These are phyloP conservation scores for Plasmopara viticola DNA, from an alignment of 352 stramenopile genomes.

Conservation along the genomic window DNA sequence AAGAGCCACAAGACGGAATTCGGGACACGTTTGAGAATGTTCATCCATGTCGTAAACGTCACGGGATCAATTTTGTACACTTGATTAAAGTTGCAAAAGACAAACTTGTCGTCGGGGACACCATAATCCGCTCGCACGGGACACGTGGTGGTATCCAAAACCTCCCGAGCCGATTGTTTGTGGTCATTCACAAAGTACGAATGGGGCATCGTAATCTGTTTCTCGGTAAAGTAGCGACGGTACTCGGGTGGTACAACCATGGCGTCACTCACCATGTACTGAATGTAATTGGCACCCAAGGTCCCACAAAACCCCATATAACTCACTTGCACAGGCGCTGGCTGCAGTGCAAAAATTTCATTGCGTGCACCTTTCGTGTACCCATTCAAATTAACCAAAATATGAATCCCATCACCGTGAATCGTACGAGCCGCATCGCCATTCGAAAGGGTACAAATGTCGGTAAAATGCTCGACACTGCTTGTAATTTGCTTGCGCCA, in stretches of 20 bases:
- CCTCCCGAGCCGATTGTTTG: constrained; percentile 75
- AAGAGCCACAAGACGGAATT: constrained; percentile 90
- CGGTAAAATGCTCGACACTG: constrained; percentile 86
- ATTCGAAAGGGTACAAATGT: constrained; percentile 63
- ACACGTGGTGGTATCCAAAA: constrained; percentile 72
- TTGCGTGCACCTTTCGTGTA: constrained; percentile 90
- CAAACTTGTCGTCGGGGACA: constrained; percentile 88
- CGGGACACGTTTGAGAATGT: constrained; percentile 89
- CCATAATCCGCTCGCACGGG: constrained; percentile 82
- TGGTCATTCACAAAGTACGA: constrained; percentile 93
- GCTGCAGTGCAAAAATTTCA: constrained; percentile 90
- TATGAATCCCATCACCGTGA: constrained; percentile 78
- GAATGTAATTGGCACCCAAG: constrained; percentile 87
- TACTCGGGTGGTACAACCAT: constrained; percentile 61
- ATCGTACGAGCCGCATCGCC: constrained; percentile 79
- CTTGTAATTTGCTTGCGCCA: constrained; percentile 78
- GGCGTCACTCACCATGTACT: constrained; percentile 90
- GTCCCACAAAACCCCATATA: constrained; percentile 91
- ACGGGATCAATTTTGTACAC: constrained; percentile 93
- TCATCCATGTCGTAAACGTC: constrained; percentile 90
- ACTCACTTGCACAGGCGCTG: constrained; percentile 84
- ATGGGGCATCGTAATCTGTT: constrained; percentile 89
- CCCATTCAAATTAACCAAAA: constrained; percentile 91
- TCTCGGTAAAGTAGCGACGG: constrained; percentile 80
- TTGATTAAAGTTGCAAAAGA: constrained; percentile 95